Evolutionary conservation across 1,284 basidiomycete genomes (phyloP), one percentile per base, ranked within the genome.

Genomic region (Sanghuangporus baumii): DNA sequence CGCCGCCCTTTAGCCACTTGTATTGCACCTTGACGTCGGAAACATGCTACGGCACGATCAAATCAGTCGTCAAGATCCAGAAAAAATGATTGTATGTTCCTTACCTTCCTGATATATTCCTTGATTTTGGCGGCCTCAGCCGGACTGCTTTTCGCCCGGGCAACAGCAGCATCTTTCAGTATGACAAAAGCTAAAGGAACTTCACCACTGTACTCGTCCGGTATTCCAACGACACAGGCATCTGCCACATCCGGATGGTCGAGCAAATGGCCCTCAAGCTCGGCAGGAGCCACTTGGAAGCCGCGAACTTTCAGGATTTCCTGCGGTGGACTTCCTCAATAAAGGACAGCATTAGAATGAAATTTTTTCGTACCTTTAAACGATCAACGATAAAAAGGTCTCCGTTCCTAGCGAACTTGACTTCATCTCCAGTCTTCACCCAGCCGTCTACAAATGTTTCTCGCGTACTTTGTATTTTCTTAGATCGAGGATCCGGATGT

Each of bases 191-290:
- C 89, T 52, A 89, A 71, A 0, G 93, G 91, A 3, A 91, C 69
- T 70, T 94, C 92, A 41, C 92, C 92, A 55, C 83, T 88, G 67
- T 86, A 89, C 14, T 93, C 89, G 69, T 94, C 89, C 0, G 81
- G 81, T 2, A 93, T 72, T 2, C 89, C 84, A 6, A 94, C 86
- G 11, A 94, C 88, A 67, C 90, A 91, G 0, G 78, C 80, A 63
- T 93, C 87, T 1, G 77, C 78, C 3, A 94, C 85, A 67, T 88
- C 88, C 0, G 81, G 75, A 67, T 92, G 88, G 72, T 86, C 69
- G 64, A 94, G 77, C 36, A 94, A 74, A 71, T 89, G 88, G 0
- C 89, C 88, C 69, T 91, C 89, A 1, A 91, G 74, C 68, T 91
- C 88, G 5, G 87, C 85, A 1, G 87, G 86, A 67, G 72, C 74